phyloP scores from a whole-genome alignment of 345 rosid species.

The thale cress (Arabidopsis thaliana) region DNA sequence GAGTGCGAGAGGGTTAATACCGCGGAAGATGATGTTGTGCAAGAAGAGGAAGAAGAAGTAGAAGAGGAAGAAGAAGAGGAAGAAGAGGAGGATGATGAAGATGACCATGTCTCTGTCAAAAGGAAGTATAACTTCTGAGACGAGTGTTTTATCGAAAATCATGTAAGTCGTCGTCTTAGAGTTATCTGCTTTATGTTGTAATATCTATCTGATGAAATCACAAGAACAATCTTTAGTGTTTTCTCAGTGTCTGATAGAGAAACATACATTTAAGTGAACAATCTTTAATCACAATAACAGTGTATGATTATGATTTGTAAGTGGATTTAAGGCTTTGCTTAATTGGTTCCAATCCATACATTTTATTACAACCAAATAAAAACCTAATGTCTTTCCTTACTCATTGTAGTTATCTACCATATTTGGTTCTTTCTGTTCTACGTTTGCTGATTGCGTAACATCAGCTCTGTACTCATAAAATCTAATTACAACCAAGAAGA shows the following conservation, averaged over 20 bases:
- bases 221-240: constrained; percentile 19
- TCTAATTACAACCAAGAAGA: constrained; percentile 62
- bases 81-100: constrained; percentile 50
- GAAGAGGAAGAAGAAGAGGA: constrained; percentile 35
- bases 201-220: constrained; percentile 10
- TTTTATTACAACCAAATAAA: neutral
- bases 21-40: constrained; percentile 65
- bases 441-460: constrained; percentile 60
- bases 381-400: neutral
- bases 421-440: constrained; percentile 57
- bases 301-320: constrained; percentile 4
- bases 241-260: constrained; percentile 12
- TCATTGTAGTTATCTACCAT: constrained; percentile 20
- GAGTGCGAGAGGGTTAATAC: constrained; percentile 87
- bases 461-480: constrained; percentile 74
- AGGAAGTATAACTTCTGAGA: constrained; percentile 45
- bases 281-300: neutral
- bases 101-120: constrained; percentile 38
- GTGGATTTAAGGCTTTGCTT: neutral
- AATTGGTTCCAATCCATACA: neutral
- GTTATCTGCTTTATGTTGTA: constrained; percentile 27
- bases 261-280: neutral
- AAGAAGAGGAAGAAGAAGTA: constrained; percentile 46
- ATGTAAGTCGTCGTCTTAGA: constrained; percentile 19
- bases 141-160: constrained; percentile 18